Evolutionary conservation across 2,329 filamentous ascomycete genomes (phyloP).

Genomic region (Diatrype stigma): DNA sequence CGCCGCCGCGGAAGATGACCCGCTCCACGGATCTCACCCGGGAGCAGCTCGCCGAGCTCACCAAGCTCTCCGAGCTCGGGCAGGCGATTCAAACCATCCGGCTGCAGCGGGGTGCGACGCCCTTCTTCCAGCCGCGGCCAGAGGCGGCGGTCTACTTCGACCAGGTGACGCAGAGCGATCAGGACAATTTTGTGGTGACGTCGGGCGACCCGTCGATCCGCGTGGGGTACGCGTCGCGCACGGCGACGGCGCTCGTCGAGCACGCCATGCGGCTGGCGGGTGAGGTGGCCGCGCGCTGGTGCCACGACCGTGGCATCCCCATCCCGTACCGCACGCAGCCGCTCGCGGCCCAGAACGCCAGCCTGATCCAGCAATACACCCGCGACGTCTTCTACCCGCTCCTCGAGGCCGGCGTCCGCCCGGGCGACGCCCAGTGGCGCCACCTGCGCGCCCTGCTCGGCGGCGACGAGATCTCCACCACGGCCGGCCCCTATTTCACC

Average conservation of each 20-base stretch:
- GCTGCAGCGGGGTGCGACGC: conserved; percentile 45
- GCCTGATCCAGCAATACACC: conserved; percentile 33
- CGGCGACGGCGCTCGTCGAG: conserved; percentile 37
- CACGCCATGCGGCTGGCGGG: conserved; percentile 59
- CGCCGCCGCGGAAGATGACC: conserved; percentile 39
- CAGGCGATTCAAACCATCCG: conserved; percentile 39
- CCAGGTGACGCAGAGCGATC: conserved; percentile 19
- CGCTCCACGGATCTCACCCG: conserved; percentile 37
- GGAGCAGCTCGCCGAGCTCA: conserved; percentile 41
- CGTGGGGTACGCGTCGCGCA: conserved; percentile 28
- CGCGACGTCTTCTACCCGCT: conserved; percentile 35
- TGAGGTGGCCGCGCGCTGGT: conserved; percentile 59
- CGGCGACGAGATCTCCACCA: conserved; percentile 46
- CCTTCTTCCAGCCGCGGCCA: conserved; percentile 41
- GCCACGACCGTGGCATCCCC: conserved; percentile 51
- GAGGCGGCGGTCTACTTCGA: conserved; percentile 41
- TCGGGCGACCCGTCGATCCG: conserved; percentile 49
- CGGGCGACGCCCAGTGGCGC: conserved; percentile 26
- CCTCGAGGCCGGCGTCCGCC: conserved; percentile 30
- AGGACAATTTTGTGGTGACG: conserved; percentile 28
- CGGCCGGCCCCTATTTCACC: conserved; percentile 50
- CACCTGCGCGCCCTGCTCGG: conserved; percentile 41
- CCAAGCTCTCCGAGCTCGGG: conserved; percentile 44
- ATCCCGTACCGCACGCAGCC: conserved; percentile 54
- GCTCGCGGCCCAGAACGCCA: conserved; percentile 34